Conservation (phyloP, 2,329 filamentous ascomycete genomes). For the Paraphoma sp. region DNA sequence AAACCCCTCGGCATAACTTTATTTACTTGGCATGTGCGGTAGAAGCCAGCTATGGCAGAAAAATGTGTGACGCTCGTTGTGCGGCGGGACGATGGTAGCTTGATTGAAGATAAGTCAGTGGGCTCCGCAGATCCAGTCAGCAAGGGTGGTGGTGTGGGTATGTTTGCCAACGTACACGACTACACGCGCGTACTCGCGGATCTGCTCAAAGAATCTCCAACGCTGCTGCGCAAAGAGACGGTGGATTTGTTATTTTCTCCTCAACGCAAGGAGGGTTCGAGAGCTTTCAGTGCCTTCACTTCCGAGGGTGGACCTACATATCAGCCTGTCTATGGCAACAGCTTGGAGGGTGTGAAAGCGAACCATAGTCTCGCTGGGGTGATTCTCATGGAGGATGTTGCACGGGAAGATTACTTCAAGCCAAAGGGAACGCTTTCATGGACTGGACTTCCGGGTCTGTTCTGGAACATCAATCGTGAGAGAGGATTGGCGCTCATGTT, state of each 20-base stretch:
- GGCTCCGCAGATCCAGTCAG: slow-evolving; percentile 12
- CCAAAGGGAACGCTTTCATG: slow-evolving; percentile 29
- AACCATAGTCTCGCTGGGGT: slow-evolving; percentile 27
- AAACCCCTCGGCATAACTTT: slow-evolving; percentile 48
- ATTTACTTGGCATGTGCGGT: slow-evolving; percentile 27
- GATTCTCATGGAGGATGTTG: slow-evolving; percentile 22
- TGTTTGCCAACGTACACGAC: slow-evolving; percentile 27
- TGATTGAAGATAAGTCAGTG: slow-evolving; percentile 17
- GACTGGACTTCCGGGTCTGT: slow-evolving; percentile 28
- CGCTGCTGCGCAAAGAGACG: slow-evolving; percentile 20
- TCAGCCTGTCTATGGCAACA: slow-evolving; percentile 11
- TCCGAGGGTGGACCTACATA: slow-evolving; percentile 14
- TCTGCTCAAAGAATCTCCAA: slow-evolving; percentile 21
- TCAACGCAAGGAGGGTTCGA: slow-evolving; percentile 30
- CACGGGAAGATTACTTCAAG: slow-evolving; percentile 22
- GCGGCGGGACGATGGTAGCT: slow-evolving; percentile 20
- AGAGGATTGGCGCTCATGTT: slow-evolving; percentile 26
- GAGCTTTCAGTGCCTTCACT: slow-evolving; percentile 30
- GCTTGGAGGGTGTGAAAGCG: slow-evolving; percentile 13
- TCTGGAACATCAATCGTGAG: slow-evolving; percentile 33
- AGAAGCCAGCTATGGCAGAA: slow-evolving; percentile 18
- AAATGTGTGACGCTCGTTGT: slow-evolving; percentile 26
- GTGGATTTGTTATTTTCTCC: slow-evolving; percentile 30
- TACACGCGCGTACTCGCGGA: slow-evolving; percentile 32
- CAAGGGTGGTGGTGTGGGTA: slow-evolving; percentile 29